phyloP scores from a whole-genome alignment of 768 basidiomycete genomes.

The Suillus clintonianus region DNA sequence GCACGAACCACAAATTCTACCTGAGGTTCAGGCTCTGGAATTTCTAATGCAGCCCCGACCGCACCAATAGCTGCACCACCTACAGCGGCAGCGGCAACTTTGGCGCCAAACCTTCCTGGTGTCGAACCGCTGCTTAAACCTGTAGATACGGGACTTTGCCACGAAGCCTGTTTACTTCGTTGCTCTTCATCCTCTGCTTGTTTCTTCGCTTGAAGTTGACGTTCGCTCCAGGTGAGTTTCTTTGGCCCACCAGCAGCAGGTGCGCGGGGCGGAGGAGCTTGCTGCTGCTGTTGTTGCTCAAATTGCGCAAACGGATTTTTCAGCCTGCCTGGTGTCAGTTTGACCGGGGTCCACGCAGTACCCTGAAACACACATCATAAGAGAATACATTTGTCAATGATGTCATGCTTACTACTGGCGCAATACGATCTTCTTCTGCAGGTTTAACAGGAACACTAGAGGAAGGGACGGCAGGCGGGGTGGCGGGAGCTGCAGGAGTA shows the following conservation, averaged over 20 bases:
- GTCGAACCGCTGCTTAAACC: constrained; percentile 39
- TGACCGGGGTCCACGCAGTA: constrained; percentile 87
- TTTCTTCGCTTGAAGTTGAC: constrained; percentile 89
- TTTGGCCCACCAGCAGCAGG: constrained; percentile 43
- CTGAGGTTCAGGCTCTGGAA: constrained; percentile 30
- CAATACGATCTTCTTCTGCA: constrained; percentile 79
- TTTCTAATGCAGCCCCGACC: constrained; percentile 23
- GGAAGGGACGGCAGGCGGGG: constrained; percentile 40
- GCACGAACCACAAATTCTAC: constrained; percentile 31
- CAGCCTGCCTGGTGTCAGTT: constrained; percentile 84
- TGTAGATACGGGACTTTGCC: constrained; percentile 39
- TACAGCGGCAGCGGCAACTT: constrained; percentile 28
- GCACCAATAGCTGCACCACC: constrained; percentile 35
- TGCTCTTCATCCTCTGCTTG: constrained; percentile 79
- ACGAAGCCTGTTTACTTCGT: constrained; percentile 58
- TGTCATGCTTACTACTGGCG: constrained; percentile 55
- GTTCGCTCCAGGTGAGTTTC: constrained; percentile 92
- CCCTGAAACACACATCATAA: constrained; percentile 39
- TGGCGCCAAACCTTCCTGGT: constrained; percentile 39
- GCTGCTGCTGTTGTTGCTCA: constrained; percentile 45
- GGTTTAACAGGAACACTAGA: constrained; percentile 66
- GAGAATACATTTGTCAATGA: neutral
- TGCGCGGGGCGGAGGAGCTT: constrained; percentile 28
- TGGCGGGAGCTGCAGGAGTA: constrained; percentile 29
- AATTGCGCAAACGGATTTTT: constrained; percentile 77